These are phyloP conservation scores for Triangularia setosa DNA, from an alignment of 2,329 filamentous ascomycete genomes.

Conservation along the genomic window DNA sequence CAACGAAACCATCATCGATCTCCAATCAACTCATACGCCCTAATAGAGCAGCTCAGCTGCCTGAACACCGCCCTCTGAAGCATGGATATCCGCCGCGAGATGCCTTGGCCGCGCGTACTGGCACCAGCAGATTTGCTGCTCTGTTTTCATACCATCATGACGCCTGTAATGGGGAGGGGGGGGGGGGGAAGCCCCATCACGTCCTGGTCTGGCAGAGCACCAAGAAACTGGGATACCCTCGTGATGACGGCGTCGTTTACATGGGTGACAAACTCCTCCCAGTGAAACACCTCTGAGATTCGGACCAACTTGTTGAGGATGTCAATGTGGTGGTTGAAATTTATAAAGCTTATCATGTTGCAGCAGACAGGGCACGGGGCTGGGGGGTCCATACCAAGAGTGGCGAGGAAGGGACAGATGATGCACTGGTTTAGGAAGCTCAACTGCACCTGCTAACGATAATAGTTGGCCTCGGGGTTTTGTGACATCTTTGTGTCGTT, in stretches of 20 bases:
- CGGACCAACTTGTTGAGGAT: background rate
- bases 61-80: background rate
- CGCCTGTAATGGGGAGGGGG: background rate
- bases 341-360: background rate
- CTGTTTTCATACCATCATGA: background rate
- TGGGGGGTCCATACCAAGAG: background rate
- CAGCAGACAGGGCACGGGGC: background rate
- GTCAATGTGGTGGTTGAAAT: background rate
- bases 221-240: background rate
- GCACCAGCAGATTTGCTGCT: background rate
- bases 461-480: background rate
- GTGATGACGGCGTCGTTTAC: background rate
- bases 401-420: background rate
- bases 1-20: background rate
- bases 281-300: background rate
- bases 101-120: background rate
- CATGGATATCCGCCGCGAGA: background rate
- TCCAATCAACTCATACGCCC: background rate
- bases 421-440: background rate
- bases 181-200: background rate
- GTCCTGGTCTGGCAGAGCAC: background rate
- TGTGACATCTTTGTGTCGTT: background rate
- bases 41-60: background rate
- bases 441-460: background rate
- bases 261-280: background rate